Evolutionary conservation across 1,284 basidiomycete genomes (phyloP).

Genomic region (Pseudomicrostroma phylloplanum): DNA sequence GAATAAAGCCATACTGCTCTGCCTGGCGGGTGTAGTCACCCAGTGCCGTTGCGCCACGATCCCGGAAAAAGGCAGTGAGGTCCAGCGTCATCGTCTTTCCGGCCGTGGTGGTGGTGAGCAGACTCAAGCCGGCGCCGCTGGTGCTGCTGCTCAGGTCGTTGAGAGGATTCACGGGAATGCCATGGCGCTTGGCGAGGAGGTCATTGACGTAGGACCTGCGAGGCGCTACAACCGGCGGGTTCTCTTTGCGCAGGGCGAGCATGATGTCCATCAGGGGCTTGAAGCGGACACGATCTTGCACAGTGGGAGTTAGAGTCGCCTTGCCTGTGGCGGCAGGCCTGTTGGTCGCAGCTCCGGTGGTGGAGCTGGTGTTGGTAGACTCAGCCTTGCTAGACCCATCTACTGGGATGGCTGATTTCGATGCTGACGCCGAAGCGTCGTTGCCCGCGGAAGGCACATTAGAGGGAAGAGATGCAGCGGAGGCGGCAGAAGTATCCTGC

Average conservation of each 20-base stretch:
- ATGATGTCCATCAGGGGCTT: conserved; percentile 6
- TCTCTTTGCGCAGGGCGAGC: not conserved
- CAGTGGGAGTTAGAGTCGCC: not conserved
- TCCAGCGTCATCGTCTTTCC: not conserved
- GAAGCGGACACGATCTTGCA: not conserved
- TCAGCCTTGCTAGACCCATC: not conserved
- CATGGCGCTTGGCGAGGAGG: not conserved
- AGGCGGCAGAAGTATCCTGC: not conserved
- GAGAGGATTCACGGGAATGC: too few species aligned
- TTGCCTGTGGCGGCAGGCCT: not conserved
- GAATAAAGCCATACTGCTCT: not conserved
- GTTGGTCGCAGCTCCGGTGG: not conserved
- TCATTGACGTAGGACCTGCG: not conserved
- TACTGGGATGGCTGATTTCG: not conserved
- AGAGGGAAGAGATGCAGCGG: not conserved
- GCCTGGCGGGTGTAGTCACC: not conserved
- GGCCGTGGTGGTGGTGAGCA: not conserved
- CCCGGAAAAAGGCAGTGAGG: not conserved
- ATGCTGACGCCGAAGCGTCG: not conserved
- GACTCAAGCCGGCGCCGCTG: too few species aligned
- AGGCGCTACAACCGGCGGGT: not conserved
- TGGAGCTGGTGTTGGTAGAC: not conserved
- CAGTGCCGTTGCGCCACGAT: not conserved
- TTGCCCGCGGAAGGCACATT: not conserved
- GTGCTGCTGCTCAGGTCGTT: too few species aligned